A percentile compares a stretch with the other conserved stretches of the same genome.
Conservation (phyloP, 306 rosid species). For the Rosa chinensis region DNA sequence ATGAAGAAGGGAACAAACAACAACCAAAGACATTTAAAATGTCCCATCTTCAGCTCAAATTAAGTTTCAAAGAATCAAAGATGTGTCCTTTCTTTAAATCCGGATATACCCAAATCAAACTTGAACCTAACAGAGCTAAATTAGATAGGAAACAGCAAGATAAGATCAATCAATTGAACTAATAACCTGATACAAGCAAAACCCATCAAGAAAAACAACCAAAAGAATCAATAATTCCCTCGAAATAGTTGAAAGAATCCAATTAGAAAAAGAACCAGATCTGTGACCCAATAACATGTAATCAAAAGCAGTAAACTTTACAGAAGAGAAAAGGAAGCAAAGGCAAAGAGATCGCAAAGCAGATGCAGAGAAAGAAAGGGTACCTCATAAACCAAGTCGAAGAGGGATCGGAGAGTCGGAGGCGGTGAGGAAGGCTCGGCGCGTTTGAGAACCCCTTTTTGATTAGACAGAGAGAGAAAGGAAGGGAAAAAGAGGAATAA, state of each 20-base stretch:
- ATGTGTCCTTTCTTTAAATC: background rate
- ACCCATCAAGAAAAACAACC: conserved; percentile 7
- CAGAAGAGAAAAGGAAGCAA: background rate
- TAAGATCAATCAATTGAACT: conserved; percentile 4
- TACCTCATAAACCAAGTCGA: conserved; percentile 99
- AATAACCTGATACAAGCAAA: background rate
- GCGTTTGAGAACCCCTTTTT: conserved; percentile 20
- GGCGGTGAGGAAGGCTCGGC: conserved; percentile 49
- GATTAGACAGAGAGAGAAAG: conserved; percentile 3
- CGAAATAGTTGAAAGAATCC: background rate
- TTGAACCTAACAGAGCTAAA: background rate
- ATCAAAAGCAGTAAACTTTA: background rate
- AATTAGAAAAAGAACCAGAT: conserved; percentile 25
- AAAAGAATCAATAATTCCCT: background rate
- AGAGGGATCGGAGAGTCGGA: conserved; percentile 54
- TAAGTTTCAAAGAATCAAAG: background rate
- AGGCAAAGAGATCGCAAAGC: background rate
- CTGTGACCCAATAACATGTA: conserved; percentile 10
- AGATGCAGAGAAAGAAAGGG: background rate
- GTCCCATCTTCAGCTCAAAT: background rate
- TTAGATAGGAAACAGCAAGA: background rate
- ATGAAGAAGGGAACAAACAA: background rate
- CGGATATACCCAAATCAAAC: conserved; percentile 1
- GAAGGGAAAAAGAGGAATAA: background rate
- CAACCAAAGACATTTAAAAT: background rate